Evolutionary conservation across 1,139 yeast genomes (phyloP), one percentile per base, ranked within the genome.

Genomic region (Saccharomyces uvarum): DNA sequence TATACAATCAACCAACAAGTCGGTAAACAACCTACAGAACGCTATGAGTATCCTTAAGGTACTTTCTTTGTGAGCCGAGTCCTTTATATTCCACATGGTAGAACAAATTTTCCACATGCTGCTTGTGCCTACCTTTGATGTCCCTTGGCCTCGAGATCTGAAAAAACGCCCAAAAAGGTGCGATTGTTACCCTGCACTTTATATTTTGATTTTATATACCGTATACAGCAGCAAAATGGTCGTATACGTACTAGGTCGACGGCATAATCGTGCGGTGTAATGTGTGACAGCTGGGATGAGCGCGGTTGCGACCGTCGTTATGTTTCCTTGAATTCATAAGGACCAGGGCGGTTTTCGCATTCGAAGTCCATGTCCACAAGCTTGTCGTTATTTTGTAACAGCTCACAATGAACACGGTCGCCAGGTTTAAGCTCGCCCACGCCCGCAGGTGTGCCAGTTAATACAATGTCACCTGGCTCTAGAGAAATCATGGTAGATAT

Each of bases 381-480:
- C 14, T 76, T 75, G 56, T 79, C 66, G 9, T 83, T 93, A 47
- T 78, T 79, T 47, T 78, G 79, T 38, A 70, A 73, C 60, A 87
- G 71, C 59, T 79, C 77, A 9, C 95, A 96, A 53, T 77, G 77
- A 44, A 93, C 76, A 49, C 70, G 70, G 69, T 93, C 98, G 6
- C 97, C 98, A 0, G 95, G 86, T 8, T 70, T 72, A 50, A 91
- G 74, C 42, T 78, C 75, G 11, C 98, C 97, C 9, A 93, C 99
- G n/a, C 99, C 99, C 71, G 91, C 89, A 49, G 99, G 99, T 1
- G 99, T 93, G 13, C 99, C 99, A 0, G 98, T 93, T 57, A 91
- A 77, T 56, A 93, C 85, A 62, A 93, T 78, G 68, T 93, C 98
- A 26, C 97, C 97, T 57, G 89, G 85, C 64, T 90, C 83, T 56